Conservation (phyloP, 140 eudicot genomes). For the Bidens hawaiensis region DNA sequence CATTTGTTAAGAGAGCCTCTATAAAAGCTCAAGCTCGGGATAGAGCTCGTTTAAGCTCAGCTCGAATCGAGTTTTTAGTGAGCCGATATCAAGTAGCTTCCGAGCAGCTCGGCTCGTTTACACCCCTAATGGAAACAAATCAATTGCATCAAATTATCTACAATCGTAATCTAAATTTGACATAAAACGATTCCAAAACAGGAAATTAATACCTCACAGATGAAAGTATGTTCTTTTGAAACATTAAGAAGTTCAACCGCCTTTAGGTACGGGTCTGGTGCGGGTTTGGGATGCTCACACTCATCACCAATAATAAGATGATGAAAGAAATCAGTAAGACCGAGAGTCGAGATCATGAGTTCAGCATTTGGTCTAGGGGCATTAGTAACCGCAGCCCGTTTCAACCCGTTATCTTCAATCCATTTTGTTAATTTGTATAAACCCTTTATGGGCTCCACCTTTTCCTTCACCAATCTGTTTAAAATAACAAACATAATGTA, state of each 20-base stretch:
- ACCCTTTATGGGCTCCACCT: slow-evolving; percentile 72
- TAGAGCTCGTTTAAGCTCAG: no score
- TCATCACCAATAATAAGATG: slow-evolving; percentile 72
- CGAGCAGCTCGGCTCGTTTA: no score
- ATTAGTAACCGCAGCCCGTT: slow-evolving; percentile 91
- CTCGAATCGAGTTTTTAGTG: no score
- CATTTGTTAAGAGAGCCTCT: no score
- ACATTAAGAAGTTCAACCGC: slow-evolving; percentile 76
- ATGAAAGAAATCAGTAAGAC: slow-evolving; percentile 88
- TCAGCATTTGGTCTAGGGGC: slow-evolving; percentile 91
- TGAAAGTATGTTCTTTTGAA: slow-evolving; percentile 80
- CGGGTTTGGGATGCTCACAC: slow-evolving; percentile 86
- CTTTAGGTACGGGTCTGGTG: slow-evolving; percentile 85
- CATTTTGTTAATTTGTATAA: slow-evolving; percentile 70
- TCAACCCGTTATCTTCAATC: slow-evolving; percentile 87
- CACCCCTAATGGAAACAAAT: not conserved
- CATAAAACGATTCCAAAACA: not conserved
- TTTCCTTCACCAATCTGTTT: slow-evolving; percentile 74
- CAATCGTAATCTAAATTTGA: not conserved
- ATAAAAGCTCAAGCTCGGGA: no score
- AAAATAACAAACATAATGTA: slow-evolving; percentile 4
- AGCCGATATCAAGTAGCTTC: no score
- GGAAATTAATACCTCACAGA: slow-evolving; percentile 63
- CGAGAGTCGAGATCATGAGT: slow-evolving; percentile 66
- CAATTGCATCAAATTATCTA: slow-evolving; percentile 1